Evolutionary conservation across 208 protist genomes (phyloP), one percentile per base, ranked within the genome.

Genomic region (Leishmania tarentolae): DNA sequence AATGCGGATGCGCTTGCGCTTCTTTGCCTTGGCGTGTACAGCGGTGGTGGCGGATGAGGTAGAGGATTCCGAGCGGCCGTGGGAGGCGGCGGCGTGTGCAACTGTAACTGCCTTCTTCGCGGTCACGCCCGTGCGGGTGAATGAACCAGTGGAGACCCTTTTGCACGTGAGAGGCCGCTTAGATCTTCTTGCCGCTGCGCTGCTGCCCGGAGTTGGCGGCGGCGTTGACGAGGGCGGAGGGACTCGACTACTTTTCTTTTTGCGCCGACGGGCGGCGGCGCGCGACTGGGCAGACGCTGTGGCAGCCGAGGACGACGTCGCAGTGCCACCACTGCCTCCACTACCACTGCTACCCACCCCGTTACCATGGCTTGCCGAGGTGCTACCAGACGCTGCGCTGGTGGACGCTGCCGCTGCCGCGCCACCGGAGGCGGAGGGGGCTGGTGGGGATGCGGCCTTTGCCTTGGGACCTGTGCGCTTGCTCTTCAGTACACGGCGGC

Each of bases 1-100:
- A 19, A 97, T 82, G 63, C 90, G 88, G 4, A 93, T 50, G 70
- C 87, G 88, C 72, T 90, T 89, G 37, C 66, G 74, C 72, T 80
- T 84, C 76, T 81, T 76, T 17, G 42, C 28, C 56, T 78, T 83
- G 37, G 79, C 78, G 17, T 70, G 79, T n/a, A 71, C 63, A 7
- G 74, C 37, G 8, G 57, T 44, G n/a, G 44, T 59, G 6, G 68
- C 59, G 21, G 82, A 72, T n/a, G 59, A 57, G 11, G 57, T n/a
- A 4, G 61, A 42, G 8, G 28, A 6, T 24, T 40, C 65, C 56
- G 57, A 21, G 57, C 52, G 57, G n/a, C 37, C 17, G 56, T 35
- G 37, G 42, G 57, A 46, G 31, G 75, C 24, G 75, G 75, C 24
- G 75, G 57, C 35, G 52, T 57, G n/a, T 44, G 24, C 44, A 44